A percentile compares a stretch with the other conserved stretches of the same genome.
Conservation (phyloP, 495 filamentous ascomycete species). For the Xylaria cubensis region DNA sequence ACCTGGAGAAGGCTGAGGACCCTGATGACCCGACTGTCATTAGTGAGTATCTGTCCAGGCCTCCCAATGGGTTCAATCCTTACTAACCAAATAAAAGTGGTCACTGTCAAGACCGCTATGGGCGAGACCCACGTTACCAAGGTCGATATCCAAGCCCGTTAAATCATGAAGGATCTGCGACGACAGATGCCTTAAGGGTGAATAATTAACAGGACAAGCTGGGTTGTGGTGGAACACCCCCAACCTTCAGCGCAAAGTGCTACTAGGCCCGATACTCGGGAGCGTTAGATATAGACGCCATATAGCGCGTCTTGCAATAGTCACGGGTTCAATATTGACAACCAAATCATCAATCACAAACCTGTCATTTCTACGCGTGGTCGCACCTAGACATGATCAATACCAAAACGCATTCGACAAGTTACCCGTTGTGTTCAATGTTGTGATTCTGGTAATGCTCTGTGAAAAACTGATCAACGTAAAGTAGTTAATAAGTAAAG, state of each 20-base stretch:
- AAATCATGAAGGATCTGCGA: slow-evolving; percentile 1
- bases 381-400: slow-evolving; percentile 22
- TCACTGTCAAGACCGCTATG: slow-evolving; percentile 94
- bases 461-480: neutral
- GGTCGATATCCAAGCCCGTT: slow-evolving; percentile 61
- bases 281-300: slow-evolving; percentile 21
- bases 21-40: slow-evolving; percentile 73
- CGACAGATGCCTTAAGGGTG: neutral
- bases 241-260: slow-evolving; percentile 8
- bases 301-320: slow-evolving; percentile 25
- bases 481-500: neutral
- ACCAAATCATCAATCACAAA: neutral
- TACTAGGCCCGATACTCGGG: neutral
- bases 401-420: slow-evolving; percentile 4
- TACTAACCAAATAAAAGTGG: slow-evolving; percentile 62
- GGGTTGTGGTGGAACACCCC: slow-evolving; percentile 12
- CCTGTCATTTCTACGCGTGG: slow-evolving; percentile 13
- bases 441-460: neutral
- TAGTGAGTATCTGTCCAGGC: slow-evolving; percentile 69
- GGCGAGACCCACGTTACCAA: slow-evolving; percentile 91
- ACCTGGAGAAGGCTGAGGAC: slow-evolving; percentile 17
- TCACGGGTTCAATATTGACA: slow-evolving; percentile 12
- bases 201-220: slow-evolving; percentile 7
- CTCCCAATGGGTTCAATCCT: slow-evolving; percentile 12
- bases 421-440: neutral